phyloP scores from a whole-genome alignment of 331 rosid species.

The Pyracantha coccinea region DNA sequence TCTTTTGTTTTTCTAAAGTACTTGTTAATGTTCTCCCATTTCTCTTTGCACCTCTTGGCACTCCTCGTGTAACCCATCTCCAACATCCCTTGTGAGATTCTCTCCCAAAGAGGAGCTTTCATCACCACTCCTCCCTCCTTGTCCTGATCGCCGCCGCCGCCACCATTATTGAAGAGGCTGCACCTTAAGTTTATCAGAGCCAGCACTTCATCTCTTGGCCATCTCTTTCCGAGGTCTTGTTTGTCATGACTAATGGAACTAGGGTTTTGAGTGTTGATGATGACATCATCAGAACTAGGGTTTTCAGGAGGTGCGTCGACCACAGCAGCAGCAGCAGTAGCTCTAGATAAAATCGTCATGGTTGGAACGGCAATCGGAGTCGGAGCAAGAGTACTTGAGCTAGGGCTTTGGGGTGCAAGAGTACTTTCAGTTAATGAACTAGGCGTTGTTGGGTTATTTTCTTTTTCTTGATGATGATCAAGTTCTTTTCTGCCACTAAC shows the following conservation, averaged over 20 bases:
- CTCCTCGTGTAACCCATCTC: constrained; percentile 70
- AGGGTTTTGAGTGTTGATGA: constrained; percentile 18
- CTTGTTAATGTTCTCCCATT: constrained; percentile 96
- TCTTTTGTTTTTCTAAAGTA: constrained; percentile 88
- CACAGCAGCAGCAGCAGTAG: neutral
- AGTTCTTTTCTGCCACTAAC: neutral
- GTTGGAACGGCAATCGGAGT: neutral
- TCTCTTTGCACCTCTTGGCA: constrained; percentile 89
- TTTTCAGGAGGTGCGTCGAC: constrained; percentile 12
- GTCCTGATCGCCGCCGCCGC: neutral
- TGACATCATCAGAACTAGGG: constrained; percentile 5
- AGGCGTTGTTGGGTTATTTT: neutral
- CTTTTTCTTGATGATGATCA: neutral
- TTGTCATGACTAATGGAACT: constrained; percentile 1
- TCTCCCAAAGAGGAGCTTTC: constrained; percentile 85
- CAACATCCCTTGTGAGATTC: constrained; percentile 83
- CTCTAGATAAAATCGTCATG: neutral
- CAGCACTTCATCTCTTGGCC: constrained; percentile 92
- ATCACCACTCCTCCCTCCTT: constrained; percentile 26
- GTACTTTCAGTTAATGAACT: constrained; percentile 6
- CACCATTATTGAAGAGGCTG: constrained; percentile 27
- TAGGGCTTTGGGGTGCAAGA: constrained; percentile 35
- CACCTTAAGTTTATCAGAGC: constrained; percentile 80
- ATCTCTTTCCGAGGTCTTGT: constrained; percentile 69
- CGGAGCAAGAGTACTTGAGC: constrained; percentile 14